phyloP scores from a whole-genome alignment of 2,329 filamentous ascomycete genomes.

The Aspergillus carbonarius region DNA sequence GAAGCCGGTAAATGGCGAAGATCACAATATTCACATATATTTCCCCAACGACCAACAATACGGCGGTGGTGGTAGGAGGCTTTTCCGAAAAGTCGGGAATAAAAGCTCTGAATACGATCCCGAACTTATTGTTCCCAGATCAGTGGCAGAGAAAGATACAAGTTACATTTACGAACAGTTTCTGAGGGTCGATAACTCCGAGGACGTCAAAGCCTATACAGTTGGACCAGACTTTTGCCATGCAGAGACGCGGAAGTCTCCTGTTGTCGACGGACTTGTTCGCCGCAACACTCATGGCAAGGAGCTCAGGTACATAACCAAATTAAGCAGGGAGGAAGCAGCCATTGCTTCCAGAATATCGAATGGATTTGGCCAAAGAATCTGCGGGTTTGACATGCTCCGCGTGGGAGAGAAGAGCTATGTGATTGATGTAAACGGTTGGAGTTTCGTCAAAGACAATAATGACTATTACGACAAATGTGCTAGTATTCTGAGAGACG shows the following conservation, averaged over 20 bases:
- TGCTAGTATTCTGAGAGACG: conserved; percentile 78
- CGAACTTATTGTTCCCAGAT: conserved; percentile 71
- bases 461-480: conserved; percentile 97
- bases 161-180: conserved; percentile 99
- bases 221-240: conserved; percentile 92
- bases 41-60: conserved; percentile 72
- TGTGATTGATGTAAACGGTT: conserved; percentile 98
- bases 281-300: conserved; percentile 96
- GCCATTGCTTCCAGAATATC: conserved; percentile 88
- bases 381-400: conserved; percentile 93
- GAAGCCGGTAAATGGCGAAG: conserved; percentile 96
- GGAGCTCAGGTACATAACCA: conserved; percentile 92
- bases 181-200: conserved; percentile 91
- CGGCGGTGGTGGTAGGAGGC: conserved; percentile 82
- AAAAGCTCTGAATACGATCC: conserved; percentile 95
- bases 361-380: conserved; percentile 85
- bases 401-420: conserved; percentile 87
- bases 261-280: conserved; percentile 93
- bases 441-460: conserved; percentile 99
- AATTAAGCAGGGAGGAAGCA: conserved; percentile 74
- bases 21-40: conserved; percentile 98
- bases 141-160: conserved; percentile 73
- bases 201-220: conserved; percentile 98
- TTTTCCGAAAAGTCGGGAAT: conserved; percentile 97
- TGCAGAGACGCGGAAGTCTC: conserved; percentile 94